These are phyloP conservation scores for Leishmania amazonensis DNA, from an alignment of 208 protist genomes.

Conservation along the genomic window DNA sequence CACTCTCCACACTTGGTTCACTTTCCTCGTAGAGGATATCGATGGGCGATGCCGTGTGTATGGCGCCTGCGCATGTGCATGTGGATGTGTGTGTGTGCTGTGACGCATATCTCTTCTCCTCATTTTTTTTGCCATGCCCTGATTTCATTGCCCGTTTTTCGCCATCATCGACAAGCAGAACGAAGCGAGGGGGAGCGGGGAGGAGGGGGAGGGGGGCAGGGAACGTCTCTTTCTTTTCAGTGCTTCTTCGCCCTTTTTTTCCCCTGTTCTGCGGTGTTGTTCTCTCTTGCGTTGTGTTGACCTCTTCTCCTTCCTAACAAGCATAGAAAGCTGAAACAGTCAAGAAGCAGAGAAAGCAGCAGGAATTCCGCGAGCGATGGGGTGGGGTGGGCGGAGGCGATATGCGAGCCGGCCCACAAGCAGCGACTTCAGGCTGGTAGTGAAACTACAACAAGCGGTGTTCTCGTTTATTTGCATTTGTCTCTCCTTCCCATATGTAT, in stretches of 20 bases:
- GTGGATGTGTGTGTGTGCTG: neutral
- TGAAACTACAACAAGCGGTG: neutral
- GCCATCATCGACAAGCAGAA: neutral
- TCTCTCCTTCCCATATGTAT: neutral
- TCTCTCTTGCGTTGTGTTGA: neutral
- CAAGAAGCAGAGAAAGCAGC: neutral
- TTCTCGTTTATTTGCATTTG: neutral
- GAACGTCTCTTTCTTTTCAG: neutral
- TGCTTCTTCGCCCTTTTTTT: constrained; percentile 1
- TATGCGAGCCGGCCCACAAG: neutral
- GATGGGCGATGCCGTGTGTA: neutral
- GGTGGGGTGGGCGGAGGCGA: neutral
- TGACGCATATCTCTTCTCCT: neutral
- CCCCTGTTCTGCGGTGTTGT: too few relatives aligned
- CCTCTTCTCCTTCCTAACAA: neutral
- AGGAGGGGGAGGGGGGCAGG: too few relatives aligned
- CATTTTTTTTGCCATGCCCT: neutral
- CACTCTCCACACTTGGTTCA: neutral
- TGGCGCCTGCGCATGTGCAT: neutral
- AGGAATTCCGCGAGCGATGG: neutral
- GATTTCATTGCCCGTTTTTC: neutral
- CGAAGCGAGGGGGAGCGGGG: neutral
- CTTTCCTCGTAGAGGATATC: neutral
- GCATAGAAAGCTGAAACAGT: neutral
- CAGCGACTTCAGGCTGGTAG: neutral